phyloP scores from a whole-genome alignment of 345 rosid genomes.

The Eucalyptus curtisii region DNA sequence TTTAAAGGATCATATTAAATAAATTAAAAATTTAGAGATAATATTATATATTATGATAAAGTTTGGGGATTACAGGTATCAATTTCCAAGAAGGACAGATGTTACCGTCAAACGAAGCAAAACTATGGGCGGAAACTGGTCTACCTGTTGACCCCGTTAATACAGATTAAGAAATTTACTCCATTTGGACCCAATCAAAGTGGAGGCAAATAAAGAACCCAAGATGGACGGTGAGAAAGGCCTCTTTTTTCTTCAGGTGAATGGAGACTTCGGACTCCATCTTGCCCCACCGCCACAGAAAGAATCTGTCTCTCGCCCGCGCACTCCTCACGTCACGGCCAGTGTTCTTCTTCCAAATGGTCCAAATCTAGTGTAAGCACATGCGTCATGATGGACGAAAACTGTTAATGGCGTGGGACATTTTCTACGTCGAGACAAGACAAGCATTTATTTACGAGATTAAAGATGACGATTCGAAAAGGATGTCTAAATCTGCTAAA shows the following conservation, averaged over 20 bases:
- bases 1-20: too few species aligned
- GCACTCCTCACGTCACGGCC: background rate
- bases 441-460: background rate
- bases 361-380: background rate
- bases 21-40: too few species aligned
- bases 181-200: background rate
- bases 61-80: fast-evolving
- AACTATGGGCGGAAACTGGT: background rate
- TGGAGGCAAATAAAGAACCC: background rate
- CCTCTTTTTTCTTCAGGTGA: background rate
- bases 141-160: background rate
- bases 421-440: background rate
- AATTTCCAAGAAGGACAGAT: background rate
- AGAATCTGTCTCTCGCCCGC: background rate
- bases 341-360: background rate
- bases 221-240: background rate
- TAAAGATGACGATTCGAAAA: background rate
- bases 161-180: background rate
- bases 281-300: background rate
- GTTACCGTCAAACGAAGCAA: background rate
- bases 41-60: too few species aligned
- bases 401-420: background rate
- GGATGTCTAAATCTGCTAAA: background rate
- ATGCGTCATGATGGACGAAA: background rate
- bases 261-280: background rate